Evolutionary conservation across 495 filamentous ascomycete species (phyloP).

Genomic region (Aspergillus heteromorphus): DNA sequence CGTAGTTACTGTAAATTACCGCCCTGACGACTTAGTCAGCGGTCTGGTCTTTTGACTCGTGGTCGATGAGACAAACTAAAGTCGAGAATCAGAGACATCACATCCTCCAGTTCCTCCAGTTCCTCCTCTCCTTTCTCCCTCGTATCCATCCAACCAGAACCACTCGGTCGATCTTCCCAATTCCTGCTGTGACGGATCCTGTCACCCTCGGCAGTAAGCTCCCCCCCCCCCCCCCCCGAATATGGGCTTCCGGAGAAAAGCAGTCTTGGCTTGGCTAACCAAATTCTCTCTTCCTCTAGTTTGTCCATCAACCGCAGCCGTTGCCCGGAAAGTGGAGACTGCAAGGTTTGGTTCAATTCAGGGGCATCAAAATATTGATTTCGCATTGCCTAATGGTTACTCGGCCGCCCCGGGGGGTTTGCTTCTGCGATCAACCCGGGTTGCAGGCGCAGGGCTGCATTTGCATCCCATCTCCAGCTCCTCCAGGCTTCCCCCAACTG

Average conservation of each 20-base stretch:
- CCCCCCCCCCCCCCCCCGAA: neutral
- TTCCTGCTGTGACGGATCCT: neutral
- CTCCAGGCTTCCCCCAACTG: neutral
- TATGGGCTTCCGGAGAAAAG: neutral
- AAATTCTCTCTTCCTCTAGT: neutral
- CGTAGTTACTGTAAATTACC: no score
- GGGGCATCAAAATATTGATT: slow-evolving; percentile 1
- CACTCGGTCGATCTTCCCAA: no score
- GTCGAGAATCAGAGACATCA: no score
- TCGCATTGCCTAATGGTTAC: neutral
- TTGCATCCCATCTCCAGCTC: neutral
- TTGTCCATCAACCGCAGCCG: neutral
- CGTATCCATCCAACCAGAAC: no score
- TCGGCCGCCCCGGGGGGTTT: neutral
- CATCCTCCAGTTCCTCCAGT: no score
- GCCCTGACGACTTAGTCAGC: slow-evolving; percentile 2
- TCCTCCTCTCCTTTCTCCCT: no score
- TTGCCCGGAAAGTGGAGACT: neutral
- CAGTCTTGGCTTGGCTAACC: neutral
- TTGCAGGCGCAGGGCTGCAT: neutral
- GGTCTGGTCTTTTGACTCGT: neutral
- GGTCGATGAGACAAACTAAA: no score
- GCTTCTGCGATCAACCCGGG: neutral
- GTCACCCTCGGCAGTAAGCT: neutral
- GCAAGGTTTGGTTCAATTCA: slow-evolving; percentile 4